A percentile compares a stretch with the other conserved stretches of the same genome.
phyloP scores from a whole-genome alignment of 2,329 filamentous ascomycete genomes.

The Fulvia fulva region DNA sequence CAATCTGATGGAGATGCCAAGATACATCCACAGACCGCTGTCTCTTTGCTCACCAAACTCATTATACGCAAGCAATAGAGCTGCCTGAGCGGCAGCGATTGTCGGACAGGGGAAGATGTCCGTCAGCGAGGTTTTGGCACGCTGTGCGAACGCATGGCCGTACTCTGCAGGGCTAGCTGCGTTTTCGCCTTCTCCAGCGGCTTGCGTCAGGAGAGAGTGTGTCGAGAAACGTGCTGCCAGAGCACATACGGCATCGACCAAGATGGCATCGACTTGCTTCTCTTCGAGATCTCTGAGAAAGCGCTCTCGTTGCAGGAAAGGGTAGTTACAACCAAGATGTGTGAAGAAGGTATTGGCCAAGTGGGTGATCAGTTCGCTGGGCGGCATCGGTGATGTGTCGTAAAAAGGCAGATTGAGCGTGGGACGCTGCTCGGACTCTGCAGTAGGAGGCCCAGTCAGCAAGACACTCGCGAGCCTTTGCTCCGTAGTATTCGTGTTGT shows the following conservation, averaged over 20 bases:
- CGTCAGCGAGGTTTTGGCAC: conserved; percentile 76
- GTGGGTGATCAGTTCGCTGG: conserved; percentile 70
- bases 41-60: conserved; percentile 86
- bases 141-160: conserved; percentile 72
- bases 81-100: conserved; percentile 79
- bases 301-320: conserved; percentile 69
- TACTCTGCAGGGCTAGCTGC: conserved; percentile 56
- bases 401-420: conserved; percentile 61
- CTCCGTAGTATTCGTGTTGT: conserved; percentile 15
- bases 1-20: conserved; percentile 82
- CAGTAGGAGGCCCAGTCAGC: conserved; percentile 25
- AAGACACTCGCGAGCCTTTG: conserved; percentile 19
- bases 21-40: conserved; percentile 89
- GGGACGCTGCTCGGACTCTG: conserved; percentile 40
- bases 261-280: conserved; percentile 75
- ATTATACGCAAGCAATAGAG: conserved; percentile 78
- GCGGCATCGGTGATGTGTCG: conserved; percentile 67
- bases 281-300: conserved; percentile 74
- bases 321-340: conserved; percentile 80
- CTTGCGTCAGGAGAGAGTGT: conserved; percentile 49
- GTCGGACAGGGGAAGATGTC: conserved; percentile 80
- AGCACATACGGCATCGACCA: conserved; percentile 82
- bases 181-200: conserved; percentile 43
- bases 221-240: conserved; percentile 75
- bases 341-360: conserved; percentile 77